phyloP scores from a whole-genome alignment of 1,139 yeast species.

The Scheffersomyces insectosa region DNA sequence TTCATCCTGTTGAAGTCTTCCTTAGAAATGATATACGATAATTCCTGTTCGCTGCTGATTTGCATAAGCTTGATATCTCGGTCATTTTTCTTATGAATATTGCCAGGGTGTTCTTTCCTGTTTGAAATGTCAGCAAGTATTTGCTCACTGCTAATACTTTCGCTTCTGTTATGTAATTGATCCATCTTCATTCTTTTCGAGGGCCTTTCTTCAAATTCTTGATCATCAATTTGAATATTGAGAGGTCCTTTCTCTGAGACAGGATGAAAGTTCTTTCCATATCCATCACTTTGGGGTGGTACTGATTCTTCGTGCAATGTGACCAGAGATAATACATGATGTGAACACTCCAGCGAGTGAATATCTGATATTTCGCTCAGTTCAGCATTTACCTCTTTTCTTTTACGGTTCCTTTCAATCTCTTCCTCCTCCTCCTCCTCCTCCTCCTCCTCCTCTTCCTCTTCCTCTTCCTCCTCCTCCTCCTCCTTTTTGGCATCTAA shows the following conservation, averaged over 20 bases:
- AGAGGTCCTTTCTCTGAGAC: slow-evolving; percentile 7
- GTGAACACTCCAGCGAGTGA: too few species aligned
- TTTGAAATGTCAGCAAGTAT: neutral
- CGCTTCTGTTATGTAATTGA: slow-evolving; percentile 8
- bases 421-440: too few species aligned
- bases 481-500: too few species aligned
- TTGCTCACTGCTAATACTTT: neutral
- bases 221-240: slow-evolving; percentile 15
- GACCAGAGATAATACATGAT: too few species aligned
- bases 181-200: slow-evolving; percentile 9
- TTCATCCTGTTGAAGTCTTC: slow-evolving; percentile 69
- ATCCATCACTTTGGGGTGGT: slow-evolving; percentile 1
- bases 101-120: too few species aligned
- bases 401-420: too few species aligned
- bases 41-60: slow-evolving; percentile 37
- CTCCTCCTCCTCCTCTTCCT: too few species aligned
- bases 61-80: neutral
- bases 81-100: too few species aligned
- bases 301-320: too few species aligned
- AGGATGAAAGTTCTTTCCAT: slow-evolving; percentile 14
- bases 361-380: too few species aligned
- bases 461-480: too few species aligned
- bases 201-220: slow-evolving; percentile 15
- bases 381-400: too few species aligned
- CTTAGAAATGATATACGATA: slow-evolving; percentile 59